These are phyloP conservation scores for Mycena galopus DNA, from an alignment of 768 basidiomycete genomes.

Conservation along the genomic window DNA sequence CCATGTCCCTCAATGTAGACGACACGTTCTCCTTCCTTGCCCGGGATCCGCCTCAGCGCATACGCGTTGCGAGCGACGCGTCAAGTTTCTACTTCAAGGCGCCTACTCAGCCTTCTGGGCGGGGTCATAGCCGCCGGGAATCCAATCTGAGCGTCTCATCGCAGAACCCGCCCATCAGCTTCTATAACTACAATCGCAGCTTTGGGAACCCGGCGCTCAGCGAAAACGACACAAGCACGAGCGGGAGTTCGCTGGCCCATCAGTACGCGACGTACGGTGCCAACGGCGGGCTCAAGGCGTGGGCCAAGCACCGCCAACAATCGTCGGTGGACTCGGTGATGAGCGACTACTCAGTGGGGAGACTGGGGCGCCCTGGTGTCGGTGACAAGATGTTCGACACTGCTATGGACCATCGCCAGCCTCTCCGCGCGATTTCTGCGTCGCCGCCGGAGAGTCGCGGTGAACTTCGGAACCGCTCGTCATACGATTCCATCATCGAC, in stretches of 20 bases:
- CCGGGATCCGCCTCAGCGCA: slow-evolving; percentile 54
- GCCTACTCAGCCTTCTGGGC: slow-evolving; percentile 51
- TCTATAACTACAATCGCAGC: slow-evolving; percentile 83
- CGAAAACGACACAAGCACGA: slow-evolving; percentile 66
- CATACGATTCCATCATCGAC: slow-evolving; percentile 79
- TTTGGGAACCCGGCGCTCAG: slow-evolving; percentile 62
- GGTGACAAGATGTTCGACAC: slow-evolving; percentile 92
- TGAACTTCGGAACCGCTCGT: slow-evolving; percentile 50
- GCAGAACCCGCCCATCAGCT: slow-evolving; percentile 74
- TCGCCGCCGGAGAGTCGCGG: slow-evolving; percentile 67
- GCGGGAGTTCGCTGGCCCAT: slow-evolving; percentile 68
- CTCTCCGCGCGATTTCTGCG: slow-evolving; percentile 73
- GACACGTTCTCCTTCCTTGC: slow-evolving; percentile 80
- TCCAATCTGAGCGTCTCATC: slow-evolving; percentile 69
- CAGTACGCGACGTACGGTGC: slow-evolving; percentile 68
- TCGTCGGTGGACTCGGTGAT: slow-evolving; percentile 73
- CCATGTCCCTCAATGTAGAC: slow-evolving; percentile 71
- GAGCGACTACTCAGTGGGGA: slow-evolving; percentile 71
- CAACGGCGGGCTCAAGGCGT: slow-evolving; percentile 67
- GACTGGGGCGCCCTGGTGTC: slow-evolving; percentile 77
- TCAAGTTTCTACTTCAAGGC: slow-evolving; percentile 83
- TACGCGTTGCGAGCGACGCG: slow-evolving; percentile 79
- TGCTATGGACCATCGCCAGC: slow-evolving; percentile 60
- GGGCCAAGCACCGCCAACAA: slow-evolving; percentile 71
- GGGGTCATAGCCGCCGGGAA: slow-evolving; percentile 72